These are phyloP conservation scores for Rhizodiscina lignyota DNA, from an alignment of 495 filamentous ascomycete species.

Conservation along the genomic window DNA sequence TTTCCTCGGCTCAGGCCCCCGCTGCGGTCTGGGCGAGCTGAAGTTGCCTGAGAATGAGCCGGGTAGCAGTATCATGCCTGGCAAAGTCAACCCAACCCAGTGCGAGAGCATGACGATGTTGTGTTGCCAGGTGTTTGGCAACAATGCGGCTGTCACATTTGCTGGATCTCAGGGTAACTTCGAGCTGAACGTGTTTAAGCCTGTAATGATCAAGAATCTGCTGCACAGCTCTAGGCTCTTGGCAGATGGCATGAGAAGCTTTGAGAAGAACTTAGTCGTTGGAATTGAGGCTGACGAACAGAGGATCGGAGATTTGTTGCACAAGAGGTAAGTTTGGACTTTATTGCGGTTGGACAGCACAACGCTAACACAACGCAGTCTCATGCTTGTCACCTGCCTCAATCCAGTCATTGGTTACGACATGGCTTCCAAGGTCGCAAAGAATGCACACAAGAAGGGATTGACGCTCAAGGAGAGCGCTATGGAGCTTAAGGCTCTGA, in stretches of 20 bases:
- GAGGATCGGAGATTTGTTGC: conserved; percentile 70
- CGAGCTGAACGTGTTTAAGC: conserved; percentile 98
- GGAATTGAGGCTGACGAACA: conserved; percentile 87
- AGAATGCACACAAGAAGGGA: conserved; percentile 99
- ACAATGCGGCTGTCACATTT: conserved; percentile 79
- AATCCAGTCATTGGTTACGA: conserved; percentile 99
- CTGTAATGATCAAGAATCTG: conserved; percentile 83
- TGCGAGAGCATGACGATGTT: conserved; percentile 97
- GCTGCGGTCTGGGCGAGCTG: conserved; percentile 89
- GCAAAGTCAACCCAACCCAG: conserved; percentile 98
- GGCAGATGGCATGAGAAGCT: conserved; percentile 82
- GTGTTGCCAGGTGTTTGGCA: conserved; percentile 94
- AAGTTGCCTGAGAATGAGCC: conserved; percentile 94
- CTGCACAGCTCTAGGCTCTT: conserved; percentile 79
- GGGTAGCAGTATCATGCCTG: conserved; percentile 94
- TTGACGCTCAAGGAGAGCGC: conserved; percentile 83
- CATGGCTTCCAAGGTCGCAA: conserved; percentile 93
- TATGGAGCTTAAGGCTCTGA: conserved; percentile 82
- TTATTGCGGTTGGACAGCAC: background rate
- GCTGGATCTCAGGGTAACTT: conserved; percentile 97
- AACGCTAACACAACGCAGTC: conserved; percentile 29
- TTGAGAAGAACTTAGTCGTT: conserved; percentile 80
- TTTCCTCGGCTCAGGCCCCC: conserved; percentile 88
- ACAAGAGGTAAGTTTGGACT: conserved; percentile 48
- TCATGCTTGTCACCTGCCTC: conserved; percentile 97